Percentiles rank a stretch among this genome's conserved stretches.
Conservation (phyloP, 2,329 filamentous ascomycete species). For the Monosporascus ibericus region DNA sequence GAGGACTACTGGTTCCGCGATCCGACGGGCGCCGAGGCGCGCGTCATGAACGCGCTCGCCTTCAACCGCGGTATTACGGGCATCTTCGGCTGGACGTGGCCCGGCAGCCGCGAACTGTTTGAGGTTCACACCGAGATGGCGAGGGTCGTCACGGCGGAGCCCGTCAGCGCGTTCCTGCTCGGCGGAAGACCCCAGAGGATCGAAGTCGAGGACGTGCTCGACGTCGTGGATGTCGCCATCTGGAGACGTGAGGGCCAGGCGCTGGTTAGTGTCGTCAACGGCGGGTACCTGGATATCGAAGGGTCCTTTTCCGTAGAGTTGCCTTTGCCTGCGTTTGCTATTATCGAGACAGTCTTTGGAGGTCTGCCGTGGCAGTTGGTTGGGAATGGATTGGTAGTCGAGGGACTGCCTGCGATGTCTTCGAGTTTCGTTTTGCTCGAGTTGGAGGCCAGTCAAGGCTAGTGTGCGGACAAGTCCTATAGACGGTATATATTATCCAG, state of each 20-base stretch:
- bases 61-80: slow-evolving; percentile 40
- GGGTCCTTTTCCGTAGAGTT: slow-evolving; percentile 8
- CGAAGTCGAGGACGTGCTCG: slow-evolving; percentile 2
- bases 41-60: slow-evolving; percentile 38
- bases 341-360: slow-evolving; percentile 18
- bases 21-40: slow-evolving; percentile 35
- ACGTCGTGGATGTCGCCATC: slow-evolving; percentile 29
- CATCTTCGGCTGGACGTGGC: slow-evolving; percentile 41
- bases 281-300: slow-evolving; percentile 14
- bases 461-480: not conserved
- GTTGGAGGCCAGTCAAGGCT: not conserved
- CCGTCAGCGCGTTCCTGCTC: slow-evolving; percentile 34
- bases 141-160: slow-evolving; percentile 27
- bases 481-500: not conserved
- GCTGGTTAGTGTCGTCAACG: slow-evolving; percentile 33
- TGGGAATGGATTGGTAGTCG: slow-evolving; percentile 16
- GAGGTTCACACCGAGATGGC: slow-evolving; percentile 33
- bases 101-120: slow-evolving; percentile 30
- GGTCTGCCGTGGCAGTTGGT: slow-evolving; percentile 17
- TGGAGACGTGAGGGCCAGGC: slow-evolving; percentile 25
- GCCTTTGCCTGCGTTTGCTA: slow-evolving; percentile 10
- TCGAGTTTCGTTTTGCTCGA: slow-evolving; percentile 28
- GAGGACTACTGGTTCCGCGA: slow-evolving; percentile 42
- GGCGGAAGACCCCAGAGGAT: slow-evolving; percentile 19
- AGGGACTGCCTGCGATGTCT: slow-evolving; percentile 24